phyloP scores from a whole-genome alignment of 2,329 filamentous ascomycete genomes.

The Xylaria polymorpha region DNA sequence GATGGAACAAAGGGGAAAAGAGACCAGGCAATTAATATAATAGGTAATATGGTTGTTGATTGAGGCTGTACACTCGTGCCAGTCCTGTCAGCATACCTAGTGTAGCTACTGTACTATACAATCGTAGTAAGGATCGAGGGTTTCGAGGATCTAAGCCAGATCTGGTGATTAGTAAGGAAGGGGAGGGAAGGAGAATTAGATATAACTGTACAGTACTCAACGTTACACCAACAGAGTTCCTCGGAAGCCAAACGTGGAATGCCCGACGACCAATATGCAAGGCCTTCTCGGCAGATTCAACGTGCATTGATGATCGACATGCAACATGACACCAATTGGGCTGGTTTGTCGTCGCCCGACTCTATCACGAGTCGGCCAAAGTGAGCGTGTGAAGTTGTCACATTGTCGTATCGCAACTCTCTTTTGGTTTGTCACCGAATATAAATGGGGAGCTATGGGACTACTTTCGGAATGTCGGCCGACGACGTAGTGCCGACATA shows the following conservation, averaged over 20 bases:
- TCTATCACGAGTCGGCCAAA: conserved; percentile 1
- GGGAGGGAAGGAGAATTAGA: neutral
- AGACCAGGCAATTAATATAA: neutral
- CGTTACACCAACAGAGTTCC: conserved; percentile 13
- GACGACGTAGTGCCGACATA: neutral
- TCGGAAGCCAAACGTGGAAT: conserved; percentile 39
- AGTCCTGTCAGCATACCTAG: neutral
- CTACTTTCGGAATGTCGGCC: neutral
- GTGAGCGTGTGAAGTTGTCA: neutral
- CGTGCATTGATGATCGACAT: conserved; percentile 31
- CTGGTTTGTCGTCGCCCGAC: conserved; percentile 1
- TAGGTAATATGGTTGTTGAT: neutral
- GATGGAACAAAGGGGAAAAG: neutral
- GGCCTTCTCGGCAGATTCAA: conserved; percentile 22
- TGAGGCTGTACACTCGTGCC: conserved; percentile 7
- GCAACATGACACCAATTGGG: conserved; percentile 6
- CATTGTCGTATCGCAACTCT: neutral
- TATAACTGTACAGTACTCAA: conserved; percentile 5
- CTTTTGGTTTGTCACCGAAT: neutral
- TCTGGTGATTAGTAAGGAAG: conserved; percentile 24
- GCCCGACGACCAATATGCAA: conserved; percentile 22
- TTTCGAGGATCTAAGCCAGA: neutral
- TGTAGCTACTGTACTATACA: neutral
- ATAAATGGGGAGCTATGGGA: conserved; percentile 1
- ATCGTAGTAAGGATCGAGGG: neutral